Evolutionary conservation across 192 early-diverging fungal species (phyloP), one percentile per base, ranked within the genome.

Genomic region (Diversispora eburnea): DNA sequence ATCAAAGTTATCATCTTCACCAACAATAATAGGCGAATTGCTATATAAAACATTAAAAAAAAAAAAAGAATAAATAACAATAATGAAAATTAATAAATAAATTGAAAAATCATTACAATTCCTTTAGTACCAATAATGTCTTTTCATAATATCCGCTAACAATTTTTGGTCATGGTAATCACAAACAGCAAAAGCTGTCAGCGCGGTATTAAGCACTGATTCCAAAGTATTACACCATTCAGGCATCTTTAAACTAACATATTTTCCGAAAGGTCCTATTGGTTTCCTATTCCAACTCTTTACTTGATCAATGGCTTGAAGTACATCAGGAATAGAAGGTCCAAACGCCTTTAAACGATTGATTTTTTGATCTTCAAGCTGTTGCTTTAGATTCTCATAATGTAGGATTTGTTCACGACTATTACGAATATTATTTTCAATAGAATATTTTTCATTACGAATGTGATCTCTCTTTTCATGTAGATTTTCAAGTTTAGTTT

Each of bases 311-410:
- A 92, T 90, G 7, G 76, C 75, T 4, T 70, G 62, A 57, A 92
- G 59, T 3, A 91, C 84, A 10, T 91, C 89, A 8, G 88, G 85
- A 8, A 91, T 85, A 6, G 77, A 76, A 0, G 76, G 63, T n/a
- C 94, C 94, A 77, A 90, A 97, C 2, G 91, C 91, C 17, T 75
- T 85, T 51, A 97, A 73, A 5, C 83, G 77, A 71, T 97, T 83
- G n/a, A 84, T 77, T 45, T 84, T 86, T 55, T 91, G 89, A 12
- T 80, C 80, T 52, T 78, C 60, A 63, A 97, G 75, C 5, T 88
- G 72, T 22, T 78, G 69, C 39, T 91, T 77, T 3, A 69, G 51
- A 3, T 73, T 56, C 49, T 75, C 51, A 2, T 22, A 25, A 9
- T 81, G 41, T 15, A 10, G 42, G 19, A 76, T 55, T 55, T 84